Evolutionary conservation across 2,329 filamentous ascomycete species (phyloP).

Genomic region (Ophiostoma sp.): DNA sequence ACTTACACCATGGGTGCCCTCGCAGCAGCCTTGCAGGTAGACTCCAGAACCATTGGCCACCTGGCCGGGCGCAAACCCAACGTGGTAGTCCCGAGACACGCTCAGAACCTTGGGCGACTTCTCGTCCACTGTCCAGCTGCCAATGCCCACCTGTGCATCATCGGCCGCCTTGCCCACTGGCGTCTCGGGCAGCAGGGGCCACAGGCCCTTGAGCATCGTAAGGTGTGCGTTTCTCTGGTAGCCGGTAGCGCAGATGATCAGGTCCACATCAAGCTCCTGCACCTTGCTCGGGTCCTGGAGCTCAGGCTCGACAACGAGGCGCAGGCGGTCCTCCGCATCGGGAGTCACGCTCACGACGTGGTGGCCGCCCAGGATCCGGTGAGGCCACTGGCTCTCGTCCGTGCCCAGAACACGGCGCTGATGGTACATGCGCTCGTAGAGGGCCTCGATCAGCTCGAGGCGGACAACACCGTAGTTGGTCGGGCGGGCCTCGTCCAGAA

Average conservation of each 20-base stretch:
- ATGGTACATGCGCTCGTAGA: constrained; percentile 84
- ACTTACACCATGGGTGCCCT: constrained; percentile 83
- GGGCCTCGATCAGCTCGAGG: constrained; percentile 78
- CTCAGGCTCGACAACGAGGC: constrained; percentile 51
- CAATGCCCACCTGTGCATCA: constrained; percentile 23
- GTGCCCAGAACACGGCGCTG: constrained; percentile 66
- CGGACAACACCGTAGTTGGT: constrained; percentile 96
- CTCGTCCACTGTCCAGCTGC: constrained; percentile 28
- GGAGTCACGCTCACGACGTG: constrained; percentile 57
- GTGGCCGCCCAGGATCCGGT: constrained; percentile 68
- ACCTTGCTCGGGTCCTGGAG: constrained; percentile 32
- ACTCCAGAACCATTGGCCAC: constrained; percentile 72
- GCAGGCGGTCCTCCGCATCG: constrained; percentile 46
- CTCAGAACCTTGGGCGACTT: constrained; percentile 47
- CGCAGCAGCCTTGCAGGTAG: constrained; percentile 92
- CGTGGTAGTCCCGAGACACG: constrained; percentile 72
- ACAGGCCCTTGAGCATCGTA: constrained; percentile 63
- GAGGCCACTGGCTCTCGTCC: constrained; percentile 71
- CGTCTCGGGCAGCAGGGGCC: constrained; percentile 56
- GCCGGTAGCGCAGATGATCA: constrained; percentile 81
- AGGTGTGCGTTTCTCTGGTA: constrained; percentile 76
- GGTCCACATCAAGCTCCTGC: constrained; percentile 69
- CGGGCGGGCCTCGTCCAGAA: constrained; percentile 64
- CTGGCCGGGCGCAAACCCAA: constrained; percentile 62
- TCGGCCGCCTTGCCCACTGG: constrained; percentile 21